A percentile compares a stretch with the other conserved stretches of the same genome.
phyloP scores from a whole-genome alignment of 192 early-diverging fungal genomes.

The Dissophora globulifera region DNA sequence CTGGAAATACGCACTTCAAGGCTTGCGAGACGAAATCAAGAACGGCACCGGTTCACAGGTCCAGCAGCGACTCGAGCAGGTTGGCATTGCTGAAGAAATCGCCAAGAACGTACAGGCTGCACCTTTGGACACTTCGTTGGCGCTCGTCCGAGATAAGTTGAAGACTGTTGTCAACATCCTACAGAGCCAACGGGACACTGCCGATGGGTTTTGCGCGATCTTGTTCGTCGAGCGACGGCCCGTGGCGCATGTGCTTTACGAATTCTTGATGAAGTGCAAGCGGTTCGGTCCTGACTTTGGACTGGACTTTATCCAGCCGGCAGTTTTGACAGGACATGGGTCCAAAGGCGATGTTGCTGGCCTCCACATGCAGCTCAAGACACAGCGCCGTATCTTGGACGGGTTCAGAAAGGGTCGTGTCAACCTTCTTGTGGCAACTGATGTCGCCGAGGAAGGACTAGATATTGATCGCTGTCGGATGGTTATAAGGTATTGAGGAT shows the following conservation, averaged over 20 bases:
- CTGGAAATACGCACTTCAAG: slow-evolving; percentile 66
- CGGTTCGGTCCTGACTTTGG: slow-evolving; percentile 58
- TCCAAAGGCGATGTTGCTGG: slow-evolving; percentile 37
- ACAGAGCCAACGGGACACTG: not conserved
- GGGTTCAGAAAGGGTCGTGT: slow-evolving; percentile 73
- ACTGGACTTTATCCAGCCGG: slow-evolving; percentile 54
- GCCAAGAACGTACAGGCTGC: slow-evolving; percentile 28
- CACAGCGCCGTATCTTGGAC: slow-evolving; percentile 69
- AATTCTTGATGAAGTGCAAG: slow-evolving; percentile 61
- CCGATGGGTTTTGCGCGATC: slow-evolving; percentile 78
- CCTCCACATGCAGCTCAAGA: slow-evolving; percentile 57
- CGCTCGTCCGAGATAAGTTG: slow-evolving; percentile 69
- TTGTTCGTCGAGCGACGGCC: slow-evolving; percentile 83
- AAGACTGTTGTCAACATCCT: slow-evolving; percentile 16
- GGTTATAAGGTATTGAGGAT: slow-evolving; percentile 71
- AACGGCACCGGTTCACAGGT: slow-evolving; percentile 21
- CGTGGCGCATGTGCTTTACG: slow-evolving; percentile 65
- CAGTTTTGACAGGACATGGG: slow-evolving; percentile 72
- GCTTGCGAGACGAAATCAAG: slow-evolving; percentile 49
- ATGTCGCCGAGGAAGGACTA: slow-evolving; percentile 95
- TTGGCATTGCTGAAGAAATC: slow-evolving; percentile 36
- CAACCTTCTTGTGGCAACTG: slow-evolving; percentile 89
- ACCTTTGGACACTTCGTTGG: slow-evolving; percentile 70
- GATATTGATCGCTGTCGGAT: slow-evolving; percentile 92
- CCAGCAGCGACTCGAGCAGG: slow-evolving; percentile 25